phyloP scores from a whole-genome alignment of 2,329 filamentous ascomycete genomes.

The Colletotrichum sp. region DNA sequence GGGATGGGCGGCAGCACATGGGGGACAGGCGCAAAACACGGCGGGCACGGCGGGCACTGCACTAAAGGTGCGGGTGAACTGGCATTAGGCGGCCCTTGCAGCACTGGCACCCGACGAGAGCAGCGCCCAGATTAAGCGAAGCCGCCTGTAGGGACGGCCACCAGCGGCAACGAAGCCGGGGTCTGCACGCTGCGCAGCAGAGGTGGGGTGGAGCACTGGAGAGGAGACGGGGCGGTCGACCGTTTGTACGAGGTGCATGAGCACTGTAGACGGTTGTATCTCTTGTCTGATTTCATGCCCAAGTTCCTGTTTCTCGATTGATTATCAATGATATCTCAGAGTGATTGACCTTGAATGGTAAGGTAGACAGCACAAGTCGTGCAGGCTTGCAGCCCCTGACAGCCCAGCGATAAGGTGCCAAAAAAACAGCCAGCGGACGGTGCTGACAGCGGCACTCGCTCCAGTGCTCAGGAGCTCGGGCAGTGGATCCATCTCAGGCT shows the following conservation, averaged over 20 bases:
- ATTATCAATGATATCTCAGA: neutral
- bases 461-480: conserved; percentile 5
- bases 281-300: neutral
- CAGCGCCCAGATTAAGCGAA: neutral
- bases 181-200: neutral
- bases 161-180: neutral
- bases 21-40: neutral
- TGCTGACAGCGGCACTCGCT: conserved; percentile 12
- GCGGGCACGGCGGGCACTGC: neutral
- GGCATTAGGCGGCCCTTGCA: conserved; percentile 6
- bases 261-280: neutral
- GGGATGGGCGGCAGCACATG: neutral
- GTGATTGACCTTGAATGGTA: neutral
- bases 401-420: neutral
- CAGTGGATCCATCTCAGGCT: neutral
- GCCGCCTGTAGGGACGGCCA: neutral
- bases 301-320: neutral
- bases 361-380: no score
- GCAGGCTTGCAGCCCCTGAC: neutral
- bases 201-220: neutral
- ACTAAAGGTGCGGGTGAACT: neutral
- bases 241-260: neutral
- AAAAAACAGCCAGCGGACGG: neutral
- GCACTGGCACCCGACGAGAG: conserved; percentile 6
- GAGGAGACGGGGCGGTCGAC: neutral